phyloP scores from a whole-genome alignment of 208 protist genomes.

The Acanthamoeba castellanii region DNA sequence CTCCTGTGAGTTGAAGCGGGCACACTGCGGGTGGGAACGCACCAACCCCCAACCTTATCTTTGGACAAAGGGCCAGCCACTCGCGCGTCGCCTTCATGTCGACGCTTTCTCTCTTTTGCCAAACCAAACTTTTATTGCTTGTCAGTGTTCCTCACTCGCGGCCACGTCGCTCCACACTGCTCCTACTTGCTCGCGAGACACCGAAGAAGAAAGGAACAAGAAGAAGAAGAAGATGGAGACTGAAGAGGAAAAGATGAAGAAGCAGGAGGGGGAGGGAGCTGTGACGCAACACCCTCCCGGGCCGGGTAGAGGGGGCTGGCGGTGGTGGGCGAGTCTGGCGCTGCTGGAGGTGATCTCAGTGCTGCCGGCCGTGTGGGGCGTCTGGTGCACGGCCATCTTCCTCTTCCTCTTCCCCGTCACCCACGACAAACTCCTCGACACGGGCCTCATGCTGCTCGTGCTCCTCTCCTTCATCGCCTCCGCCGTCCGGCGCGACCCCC shows the following conservation, averaged over 20 bases:
- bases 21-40: too few relatives aligned
- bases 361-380: conserved; percentile 20
- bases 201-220: too few relatives aligned
- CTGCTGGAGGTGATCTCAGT: not conserved
- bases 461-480: conserved; percentile 18
- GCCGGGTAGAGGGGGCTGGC: not conserved
- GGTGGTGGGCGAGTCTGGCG: not conserved
- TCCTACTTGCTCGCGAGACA: too few relatives aligned
- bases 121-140: not conserved
- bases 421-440: not conserved
- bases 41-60: too few relatives aligned
- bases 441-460: not conserved
- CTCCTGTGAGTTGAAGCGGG: too few relatives aligned
- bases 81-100: too few relatives aligned
- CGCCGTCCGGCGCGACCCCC: not conserved
- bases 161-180: not conserved
- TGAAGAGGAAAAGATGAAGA: not conserved
- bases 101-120: too few relatives aligned
- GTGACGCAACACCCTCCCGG: not conserved
- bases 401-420: not conserved
- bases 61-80: too few relatives aligned
- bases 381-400: conserved; percentile 21
- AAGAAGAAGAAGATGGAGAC: too few relatives aligned
- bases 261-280: not conserved
- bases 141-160: not conserved